Base-by-base conservation (phyloP, 192 early-diverging fungal genomes). In the Spinellus fusiger region DNA sequence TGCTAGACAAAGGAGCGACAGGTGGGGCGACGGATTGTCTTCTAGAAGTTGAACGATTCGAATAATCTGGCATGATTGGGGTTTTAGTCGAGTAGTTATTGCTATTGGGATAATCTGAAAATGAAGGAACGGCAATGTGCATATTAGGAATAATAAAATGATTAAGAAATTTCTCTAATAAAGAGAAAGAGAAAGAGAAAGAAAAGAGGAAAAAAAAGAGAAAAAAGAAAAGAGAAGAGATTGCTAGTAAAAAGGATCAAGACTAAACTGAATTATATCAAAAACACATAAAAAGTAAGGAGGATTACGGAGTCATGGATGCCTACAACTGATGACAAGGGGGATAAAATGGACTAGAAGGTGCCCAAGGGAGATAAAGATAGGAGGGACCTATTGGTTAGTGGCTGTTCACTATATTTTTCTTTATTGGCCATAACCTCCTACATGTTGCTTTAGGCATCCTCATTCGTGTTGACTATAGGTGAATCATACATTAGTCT, bases 21-120 rank as follows among this genome's bases (percentile, higher is more conserved):
- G 58, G 58, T n/a, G 65, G 34, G 16, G 58, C 65, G 28, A 44
- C 37, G 9, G 65, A 61, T 20, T 48, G 26, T 31, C 58, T 37
- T 37, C 65, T 47, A 18, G 65, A 61, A 54, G 51, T 33, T 15
- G 40, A 51, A 25, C 34, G 49, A 18, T 20, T 25, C 10, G 48
- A 16, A 20, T 46, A 34, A 13, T 61, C 59, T 13, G 59, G 59
- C 33, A 51, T 51, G 6, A 18, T 50, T 35, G 59, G 47, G 16
- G 47, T 29, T 25, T 51, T 44, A n/a, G 40, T 44, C 2, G 44
- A 29, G 20, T 33, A 55, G 27, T 67, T 23, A 27, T 32, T 27
- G n/a, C n/a, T n/a, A 20, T 59, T 40, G 32, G 63, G 48, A 35
- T 59, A 32, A 20, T 37, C 58, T 20, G 38, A 15, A 27, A 54